Base-by-base conservation (phyloP, 2,329 filamentous ascomycete genomes). In the Fusarium odoratissimum region DNA sequence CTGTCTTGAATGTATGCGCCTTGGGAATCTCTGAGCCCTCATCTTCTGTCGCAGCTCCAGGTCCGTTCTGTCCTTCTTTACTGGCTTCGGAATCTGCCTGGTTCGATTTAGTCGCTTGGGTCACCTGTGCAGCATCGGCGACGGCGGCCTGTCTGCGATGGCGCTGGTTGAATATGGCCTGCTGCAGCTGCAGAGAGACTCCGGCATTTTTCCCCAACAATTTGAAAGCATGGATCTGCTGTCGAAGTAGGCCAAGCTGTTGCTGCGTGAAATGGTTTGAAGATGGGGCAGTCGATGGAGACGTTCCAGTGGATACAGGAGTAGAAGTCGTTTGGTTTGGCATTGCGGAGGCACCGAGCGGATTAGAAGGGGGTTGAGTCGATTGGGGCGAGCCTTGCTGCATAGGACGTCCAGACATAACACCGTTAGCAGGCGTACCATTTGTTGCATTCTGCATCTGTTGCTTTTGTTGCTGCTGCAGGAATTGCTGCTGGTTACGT, bases 141-240 rank as follows among this genome's bases (percentile, higher is more conserved):
- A 83, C 82, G 19, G 89, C 85, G 31, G 91, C 85, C 63, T 83
- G 82, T 75, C 92, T 90, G 74, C 91, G 91, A 74, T 91, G 89
- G 54, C 92, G 90, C 64, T 92, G 91, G 48, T 92, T 88, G 79
- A 95, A 97, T 41, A 98, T 91, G 54, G 93, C 90, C 78, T 95
- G 93, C 80, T 97, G 94, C 72, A 97, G 89, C 70, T 90, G 88
- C 35, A 89, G 83, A 2, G 95, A 94, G 7, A 98, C 90, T 1
- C 95, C 92, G 19, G 92, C 87, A 75, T 97, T 97, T 82, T 96
- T 97, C 9, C 93, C 92, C 8, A 99, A 86, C 74, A 95, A 88
- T 82, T 97, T 97, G 83, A 98, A 98, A 0, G 95, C 95, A 76
- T 92, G 88, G 56, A 98, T 97, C 80, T 99, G 96, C 73, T 93